Evolutionary conservation across 106 monocot genomes (phyloP).

Genomic region (Dendrobium catenatum): DNA sequence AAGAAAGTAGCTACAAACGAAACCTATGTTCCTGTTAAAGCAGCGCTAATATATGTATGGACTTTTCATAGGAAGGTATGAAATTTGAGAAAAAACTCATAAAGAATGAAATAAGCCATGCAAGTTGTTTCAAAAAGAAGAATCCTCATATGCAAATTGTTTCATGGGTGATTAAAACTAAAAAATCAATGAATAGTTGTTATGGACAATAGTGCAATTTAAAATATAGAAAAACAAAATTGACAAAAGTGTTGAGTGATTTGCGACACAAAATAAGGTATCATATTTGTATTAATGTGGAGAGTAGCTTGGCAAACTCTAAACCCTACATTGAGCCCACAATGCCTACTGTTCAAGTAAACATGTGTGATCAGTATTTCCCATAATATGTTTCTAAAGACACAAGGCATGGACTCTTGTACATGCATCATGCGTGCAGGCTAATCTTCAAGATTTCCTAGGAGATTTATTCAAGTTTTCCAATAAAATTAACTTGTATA

Average conservation of each 20-base stretch:
- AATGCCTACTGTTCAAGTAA: too few relatives aligned
- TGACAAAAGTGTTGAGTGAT: background rate
- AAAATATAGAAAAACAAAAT: background rate
- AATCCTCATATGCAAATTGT: background rate
- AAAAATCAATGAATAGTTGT: background rate
- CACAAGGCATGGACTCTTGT: too few relatives aligned
- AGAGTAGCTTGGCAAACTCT: background rate
- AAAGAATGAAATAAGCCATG: background rate
- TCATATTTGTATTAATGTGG: background rate
- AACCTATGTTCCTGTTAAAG: background rate
- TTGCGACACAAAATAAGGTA: background rate
- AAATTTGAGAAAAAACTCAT: background rate
- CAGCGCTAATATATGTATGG: background rate
- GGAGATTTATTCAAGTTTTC: too few relatives aligned
- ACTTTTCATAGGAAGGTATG: too few relatives aligned
- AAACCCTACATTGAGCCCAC: background rate
- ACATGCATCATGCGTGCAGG: too few relatives aligned
- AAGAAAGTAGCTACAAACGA: too few relatives aligned
- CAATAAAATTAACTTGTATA: too few relatives aligned
- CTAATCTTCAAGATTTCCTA: too few relatives aligned
- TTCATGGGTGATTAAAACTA: background rate
- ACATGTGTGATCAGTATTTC: too few relatives aligned
- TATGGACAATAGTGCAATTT: background rate
- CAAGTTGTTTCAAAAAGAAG: background rate
- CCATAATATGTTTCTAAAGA: too few relatives aligned